Conservation (phyloP, 164 flowering plant species). For the Protea cynaroides region DNA sequence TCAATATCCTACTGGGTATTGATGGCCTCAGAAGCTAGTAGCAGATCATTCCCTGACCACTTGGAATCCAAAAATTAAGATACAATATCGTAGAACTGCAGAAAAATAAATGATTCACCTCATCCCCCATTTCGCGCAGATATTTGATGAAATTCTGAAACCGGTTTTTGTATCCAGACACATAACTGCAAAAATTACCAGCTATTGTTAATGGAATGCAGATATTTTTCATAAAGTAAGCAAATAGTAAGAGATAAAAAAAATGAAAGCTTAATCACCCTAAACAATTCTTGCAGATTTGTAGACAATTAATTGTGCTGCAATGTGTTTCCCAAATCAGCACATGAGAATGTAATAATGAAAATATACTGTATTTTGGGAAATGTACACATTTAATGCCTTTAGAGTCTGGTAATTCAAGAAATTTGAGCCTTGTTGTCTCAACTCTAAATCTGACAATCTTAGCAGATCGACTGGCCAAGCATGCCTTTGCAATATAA, state of each 20-base stretch:
- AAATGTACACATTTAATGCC: too few relatives aligned
- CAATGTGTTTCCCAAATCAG: too few relatives aligned
- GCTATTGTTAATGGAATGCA: background rate
- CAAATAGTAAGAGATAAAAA: background rate
- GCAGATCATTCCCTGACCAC: background rate
- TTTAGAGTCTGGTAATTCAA: too few relatives aligned
- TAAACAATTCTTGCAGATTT: background rate
- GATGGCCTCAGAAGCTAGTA: background rate
- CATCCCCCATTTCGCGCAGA: slow-evolving; percentile 98
- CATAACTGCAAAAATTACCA: slow-evolving; percentile 57
- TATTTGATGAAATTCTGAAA: slow-evolving; percentile 91
- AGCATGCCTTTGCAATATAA: too few relatives aligned
- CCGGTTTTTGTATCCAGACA: slow-evolving; percentile 95
- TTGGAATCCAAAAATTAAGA: background rate
- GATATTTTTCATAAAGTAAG: background rate
- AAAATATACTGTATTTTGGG: too few relatives aligned
- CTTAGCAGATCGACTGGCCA: too few relatives aligned
- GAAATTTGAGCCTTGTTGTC: too few relatives aligned
- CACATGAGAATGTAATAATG: too few relatives aligned
- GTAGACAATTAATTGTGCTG: background rate
- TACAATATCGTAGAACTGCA: background rate
- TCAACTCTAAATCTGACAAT: too few relatives aligned
- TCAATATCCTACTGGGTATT: too few relatives aligned
- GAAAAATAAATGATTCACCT: slow-evolving; percentile 41
- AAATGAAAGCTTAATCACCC: background rate